Evolutionary conservation across 164 flowering plant species (phyloP).

Genomic region (Tetracentron sinense): DNA sequence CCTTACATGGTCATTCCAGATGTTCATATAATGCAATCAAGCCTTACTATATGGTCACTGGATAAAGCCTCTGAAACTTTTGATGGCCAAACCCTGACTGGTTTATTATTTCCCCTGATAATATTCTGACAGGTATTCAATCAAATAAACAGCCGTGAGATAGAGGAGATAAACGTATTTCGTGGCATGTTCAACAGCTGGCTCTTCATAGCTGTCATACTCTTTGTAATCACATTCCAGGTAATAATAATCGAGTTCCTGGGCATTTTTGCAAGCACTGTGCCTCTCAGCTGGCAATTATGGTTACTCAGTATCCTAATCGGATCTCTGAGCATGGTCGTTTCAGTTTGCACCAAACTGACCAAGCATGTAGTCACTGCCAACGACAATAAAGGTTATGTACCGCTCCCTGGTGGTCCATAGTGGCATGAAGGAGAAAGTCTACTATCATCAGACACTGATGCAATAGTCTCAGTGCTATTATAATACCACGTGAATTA

Average conservation of each 20-base stretch:
- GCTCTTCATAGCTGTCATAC: slow-evolving; percentile 49
- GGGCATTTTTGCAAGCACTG: slow-evolving; percentile 65
- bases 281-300: slow-evolving; percentile 49
- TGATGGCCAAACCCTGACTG: not conserved
- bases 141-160: slow-evolving; percentile 78
- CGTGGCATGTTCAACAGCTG: slow-evolving; percentile 52
- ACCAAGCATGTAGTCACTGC: not conserved
- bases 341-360: slow-evolving; percentile 42
- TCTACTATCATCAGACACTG: too few species aligned
- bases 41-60: too few species aligned
- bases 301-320: slow-evolving; percentile 57
- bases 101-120: not conserved
- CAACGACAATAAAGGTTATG: slow-evolving; percentile 58
- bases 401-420: slow-evolving; percentile 59
- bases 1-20: too few species aligned
- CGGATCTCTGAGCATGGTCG: slow-evolving; percentile 50
- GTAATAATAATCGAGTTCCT: slow-evolving; percentile 63
- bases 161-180: slow-evolving; percentile 71
- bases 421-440: too few species aligned
- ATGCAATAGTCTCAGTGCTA: too few species aligned
- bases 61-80: too few species aligned
- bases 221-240: slow-evolving; percentile 55
- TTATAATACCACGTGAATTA: too few species aligned
- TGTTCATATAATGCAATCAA: too few species aligned
- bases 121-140: slow-evolving; percentile 62